Percentiles rank a stretch among this genome's conserved stretches.
Evolutionary conservation across 225 moss, liverwort and hornwort species (phyloP).

Genomic region (Marchantia polymorpha): DNA sequence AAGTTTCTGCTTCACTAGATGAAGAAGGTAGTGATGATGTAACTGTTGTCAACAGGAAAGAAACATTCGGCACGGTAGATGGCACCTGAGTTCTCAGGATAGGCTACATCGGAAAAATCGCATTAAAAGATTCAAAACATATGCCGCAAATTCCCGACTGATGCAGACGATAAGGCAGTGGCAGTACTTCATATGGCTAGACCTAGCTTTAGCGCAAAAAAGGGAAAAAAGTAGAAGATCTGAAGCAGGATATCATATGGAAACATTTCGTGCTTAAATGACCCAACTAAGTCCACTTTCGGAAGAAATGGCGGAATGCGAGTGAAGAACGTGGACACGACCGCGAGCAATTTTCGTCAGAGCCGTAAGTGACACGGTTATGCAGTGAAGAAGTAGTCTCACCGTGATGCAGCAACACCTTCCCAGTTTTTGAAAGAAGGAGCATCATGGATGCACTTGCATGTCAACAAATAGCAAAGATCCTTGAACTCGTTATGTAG

Average conservation of each 20-base stretch:
- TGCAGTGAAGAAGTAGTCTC: slow-evolving; percentile 1
- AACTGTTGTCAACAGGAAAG: background rate
- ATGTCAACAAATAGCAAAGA: slow-evolving; percentile 84
- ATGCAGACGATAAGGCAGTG: too few species aligned
- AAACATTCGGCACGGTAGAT: background rate
- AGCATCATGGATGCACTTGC: slow-evolving; percentile 92
- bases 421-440: slow-evolving; percentile 87
- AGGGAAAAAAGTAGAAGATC: too few species aligned
- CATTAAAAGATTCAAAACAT: background rate
- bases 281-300: too few species aligned
- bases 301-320: too few species aligned
- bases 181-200: too few species aligned
- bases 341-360: too few species aligned
- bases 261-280: too few species aligned
- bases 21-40: background rate
- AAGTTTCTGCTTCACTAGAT: background rate
- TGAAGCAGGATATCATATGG: too few species aligned
- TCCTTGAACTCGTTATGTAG: slow-evolving; percentile 86
- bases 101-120: background rate
- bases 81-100: background rate
- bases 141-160: too few species aligned
- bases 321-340: too few species aligned
- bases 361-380: background rate
- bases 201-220: too few species aligned
- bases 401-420: slow-evolving; percentile 82